A percentile compares a stretch with the other conserved stretches of the same genome.
These are phyloP conservation scores for Ambrosia trifida DNA, from an alignment of 129 eudicot genomes.

Conservation along the genomic window DNA sequence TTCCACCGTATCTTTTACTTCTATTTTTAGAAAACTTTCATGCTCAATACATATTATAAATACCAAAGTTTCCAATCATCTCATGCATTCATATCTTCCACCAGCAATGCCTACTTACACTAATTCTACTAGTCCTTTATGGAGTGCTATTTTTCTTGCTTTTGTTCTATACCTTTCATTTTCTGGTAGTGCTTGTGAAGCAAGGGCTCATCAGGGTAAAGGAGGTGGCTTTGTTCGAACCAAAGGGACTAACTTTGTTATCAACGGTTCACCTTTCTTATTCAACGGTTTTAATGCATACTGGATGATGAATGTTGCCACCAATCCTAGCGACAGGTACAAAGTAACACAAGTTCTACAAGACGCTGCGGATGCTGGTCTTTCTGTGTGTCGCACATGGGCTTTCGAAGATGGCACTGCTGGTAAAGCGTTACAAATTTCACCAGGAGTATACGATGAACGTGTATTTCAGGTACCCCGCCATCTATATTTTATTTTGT, in stretches of 20 bases:
- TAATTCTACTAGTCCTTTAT: constrained; percentile 7
- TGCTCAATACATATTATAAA: constrained; percentile 33
- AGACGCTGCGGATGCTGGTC: constrained; percentile 71
- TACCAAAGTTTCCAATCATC: constrained; percentile 20
- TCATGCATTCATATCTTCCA: constrained; percentile 9
- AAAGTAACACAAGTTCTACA: constrained; percentile 56
- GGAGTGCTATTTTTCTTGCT: constrained; percentile 21
- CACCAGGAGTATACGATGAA: constrained; percentile 81
- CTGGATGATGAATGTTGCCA: constrained; percentile 84
- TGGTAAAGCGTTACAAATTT: constrained; percentile 63
- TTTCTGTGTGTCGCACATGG: constrained; percentile 89
- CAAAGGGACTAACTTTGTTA: constrained; percentile 45
- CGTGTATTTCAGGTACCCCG: constrained; percentile 69
- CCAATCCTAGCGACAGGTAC: constrained; percentile 55
- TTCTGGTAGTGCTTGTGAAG: constrained; percentile 29
- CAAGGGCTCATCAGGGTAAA: constrained; percentile 32
- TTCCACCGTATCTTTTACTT: too few relatives aligned
- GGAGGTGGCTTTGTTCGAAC: constrained; percentile 42
- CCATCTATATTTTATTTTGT: not conserved
- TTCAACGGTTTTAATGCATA: constrained; percentile 85
- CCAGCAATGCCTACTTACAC: constrained; percentile 36
- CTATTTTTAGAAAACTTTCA: constrained; percentile 39
- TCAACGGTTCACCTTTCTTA: constrained; percentile 52
- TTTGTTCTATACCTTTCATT: constrained; percentile 22
- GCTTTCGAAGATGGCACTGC: constrained; percentile 77